Conservation (phyloP, 305 asterid species). For the Petunia hybrid region DNA sequence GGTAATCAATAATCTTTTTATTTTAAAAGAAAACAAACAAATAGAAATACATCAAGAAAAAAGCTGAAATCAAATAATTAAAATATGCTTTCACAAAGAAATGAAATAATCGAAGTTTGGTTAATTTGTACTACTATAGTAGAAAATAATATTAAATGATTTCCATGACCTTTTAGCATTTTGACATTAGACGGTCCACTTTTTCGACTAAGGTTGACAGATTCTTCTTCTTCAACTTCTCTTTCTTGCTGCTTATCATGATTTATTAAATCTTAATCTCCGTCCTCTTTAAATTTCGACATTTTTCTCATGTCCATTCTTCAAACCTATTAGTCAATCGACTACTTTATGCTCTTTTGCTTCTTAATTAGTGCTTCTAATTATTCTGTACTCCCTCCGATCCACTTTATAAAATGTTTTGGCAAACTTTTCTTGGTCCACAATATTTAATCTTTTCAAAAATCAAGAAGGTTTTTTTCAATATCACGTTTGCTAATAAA, state of each 20-base stretch:
- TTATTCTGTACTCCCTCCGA: background rate
- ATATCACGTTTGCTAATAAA: no score
- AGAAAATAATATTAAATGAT: slow-evolving; percentile 15
- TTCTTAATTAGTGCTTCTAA: slow-evolving; percentile 18
- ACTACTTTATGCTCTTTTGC: background rate
- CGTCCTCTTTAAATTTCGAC: background rate
- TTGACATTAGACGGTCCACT: slow-evolving; percentile 5
- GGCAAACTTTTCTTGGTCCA: no score
- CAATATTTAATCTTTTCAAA: no score
- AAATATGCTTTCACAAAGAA: slow-evolving; percentile 5
- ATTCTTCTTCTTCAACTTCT: background rate
- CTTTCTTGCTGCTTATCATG: background rate
- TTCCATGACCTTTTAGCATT: slow-evolving; percentile 13
- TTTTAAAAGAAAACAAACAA: background rate
- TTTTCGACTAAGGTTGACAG: background rate
- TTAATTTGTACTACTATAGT: background rate
- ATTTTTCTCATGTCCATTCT: slow-evolving; percentile 6
- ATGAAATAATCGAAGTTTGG: background rate
- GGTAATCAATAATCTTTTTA: background rate
- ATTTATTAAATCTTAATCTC: background rate
- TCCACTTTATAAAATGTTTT: no score
- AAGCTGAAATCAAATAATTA: background rate
- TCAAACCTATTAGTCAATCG: background rate
- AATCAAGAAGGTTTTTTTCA: no score
- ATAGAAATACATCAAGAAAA: background rate